A percentile compares a stretch with the other conserved stretches of the same genome.
Evolutionary conservation across 202 grass and related monocot genomes (phyloP).

Genomic region (Brachypodium distachyon): DNA sequence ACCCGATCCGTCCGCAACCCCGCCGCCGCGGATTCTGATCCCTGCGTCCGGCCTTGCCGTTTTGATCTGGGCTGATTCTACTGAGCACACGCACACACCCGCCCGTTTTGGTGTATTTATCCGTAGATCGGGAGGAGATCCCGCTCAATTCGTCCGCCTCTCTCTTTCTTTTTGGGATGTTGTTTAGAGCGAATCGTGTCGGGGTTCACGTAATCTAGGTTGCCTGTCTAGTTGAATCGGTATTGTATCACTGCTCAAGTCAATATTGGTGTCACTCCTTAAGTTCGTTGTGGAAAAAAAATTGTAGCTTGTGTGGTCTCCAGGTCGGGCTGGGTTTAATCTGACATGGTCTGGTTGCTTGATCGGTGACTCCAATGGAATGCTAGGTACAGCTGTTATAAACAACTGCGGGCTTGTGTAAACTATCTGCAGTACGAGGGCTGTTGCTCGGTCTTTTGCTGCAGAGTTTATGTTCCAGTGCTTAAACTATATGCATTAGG

Average conservation of each 20-base stretch:
- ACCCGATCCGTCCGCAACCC: not conserved
- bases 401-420: not conserved
- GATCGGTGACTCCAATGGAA: not conserved
- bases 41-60: not conserved
- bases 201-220: not conserved
- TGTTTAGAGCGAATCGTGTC: not conserved
- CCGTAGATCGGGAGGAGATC: conserved; percentile 7
- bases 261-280: not conserved
- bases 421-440: not conserved
- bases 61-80: not conserved
- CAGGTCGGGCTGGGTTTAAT: not conserved
- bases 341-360: not conserved
- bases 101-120: not conserved
- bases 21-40: too few relatives aligned
- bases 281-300: not conserved
- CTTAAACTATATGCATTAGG: conserved; percentile 11
- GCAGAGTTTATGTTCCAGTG: not conserved
- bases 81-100: not conserved
- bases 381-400: not conserved
- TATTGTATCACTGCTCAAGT: not conserved
- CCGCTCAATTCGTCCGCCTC: not conserved
- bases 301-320: not conserved
- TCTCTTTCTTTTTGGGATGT: not conserved
- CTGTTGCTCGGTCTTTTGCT: not conserved
- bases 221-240: not conserved